Base-by-base conservation (phyloP, 106 monocot species). In the Apostasia ramifera region DNA sequence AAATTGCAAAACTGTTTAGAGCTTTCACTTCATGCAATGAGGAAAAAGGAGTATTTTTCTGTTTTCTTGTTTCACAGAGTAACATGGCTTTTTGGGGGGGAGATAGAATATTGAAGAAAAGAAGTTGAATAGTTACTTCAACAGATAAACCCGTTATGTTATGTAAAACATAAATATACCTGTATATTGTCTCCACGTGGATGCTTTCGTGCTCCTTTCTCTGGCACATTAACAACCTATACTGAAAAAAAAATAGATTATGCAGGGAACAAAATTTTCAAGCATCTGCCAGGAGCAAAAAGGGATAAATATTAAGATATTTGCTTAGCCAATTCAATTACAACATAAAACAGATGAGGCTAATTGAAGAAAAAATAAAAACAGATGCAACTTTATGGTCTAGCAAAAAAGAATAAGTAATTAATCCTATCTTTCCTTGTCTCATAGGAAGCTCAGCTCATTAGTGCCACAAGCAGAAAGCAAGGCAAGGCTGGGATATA, bases 151-250 rank as follows among this genome's bases (percentile, higher is more conserved):
- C 39, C 13, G 11, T 12, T 40, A 68, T 7, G 39, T 13, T 55
- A 53, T 55, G 26, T 12, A 26, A 37, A 60, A 38, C 56, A 13
- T 44, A 73, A 3, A 57, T 37, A 47, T 79, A 87, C 87, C 87
- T 87, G 87, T 59, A 87, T 87, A 71, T 83, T 87, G 70, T 87
- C 87, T 59, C 80, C 87, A 57, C 87, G 74, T 64, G 87, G 87
- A 72, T 87, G 87, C 68, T 87, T 87, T 70, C 87, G 66, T 59
- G 83, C 87, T 65, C 83, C 83, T 72, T 87, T 87, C 54, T 83
- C 83, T 4, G 87, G 87, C 9, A 87, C 87, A 87, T 83, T 87
- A 50, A 87, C 87, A 71, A 87, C 63, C 87, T 87, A 66, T 8
- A 60, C 7, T 2, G 78, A 72, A 49, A 70, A 11, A n/a, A 38